Conservation (phyloP, 2,329 filamentous ascomycete genomes). For the Decorospora gaudefroyi region DNA sequence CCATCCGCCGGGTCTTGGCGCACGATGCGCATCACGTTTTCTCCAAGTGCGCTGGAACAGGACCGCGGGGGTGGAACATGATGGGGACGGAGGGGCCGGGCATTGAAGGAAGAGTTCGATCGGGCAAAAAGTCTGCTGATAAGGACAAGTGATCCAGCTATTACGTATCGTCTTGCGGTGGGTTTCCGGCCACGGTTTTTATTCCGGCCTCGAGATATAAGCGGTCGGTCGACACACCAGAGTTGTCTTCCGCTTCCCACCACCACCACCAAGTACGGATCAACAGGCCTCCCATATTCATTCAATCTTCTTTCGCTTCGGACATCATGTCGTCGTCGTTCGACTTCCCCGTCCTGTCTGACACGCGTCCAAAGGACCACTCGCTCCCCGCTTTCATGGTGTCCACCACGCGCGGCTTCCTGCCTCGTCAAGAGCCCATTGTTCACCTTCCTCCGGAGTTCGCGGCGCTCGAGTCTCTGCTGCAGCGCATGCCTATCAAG, state of each 20-base stretch:
- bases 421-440: constrained; percentile 62
- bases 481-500: constrained; percentile 78
- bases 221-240: constrained; percentile 26
- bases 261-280: constrained; percentile 11
- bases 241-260: constrained; percentile 6
- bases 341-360: constrained; percentile 65
- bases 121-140: constrained; percentile 17
- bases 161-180: constrained; percentile 49
- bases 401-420: constrained; percentile 73
- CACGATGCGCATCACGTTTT: too few species aligned
- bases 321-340: constrained; percentile 51
- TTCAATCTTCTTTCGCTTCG: constrained; percentile 1
- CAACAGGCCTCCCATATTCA: constrained; percentile 5
- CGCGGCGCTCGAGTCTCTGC: constrained; percentile 69
- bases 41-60: too few species aligned
- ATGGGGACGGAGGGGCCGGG: too few species aligned
- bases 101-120: constrained; percentile 15
- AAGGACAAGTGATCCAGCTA: constrained; percentile 34
- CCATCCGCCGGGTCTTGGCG: too few species aligned
- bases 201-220: constrained; percentile 47
- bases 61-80: too few species aligned
- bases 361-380: constrained; percentile 65
- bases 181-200: constrained; percentile 37
- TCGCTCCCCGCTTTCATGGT: constrained; percentile 78
- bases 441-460: constrained; percentile 72